Evolutionary conservation across 208 protist species (phyloP), one percentile per base, ranked within the genome.

Genomic region (Hexamita inflata): DNA sequence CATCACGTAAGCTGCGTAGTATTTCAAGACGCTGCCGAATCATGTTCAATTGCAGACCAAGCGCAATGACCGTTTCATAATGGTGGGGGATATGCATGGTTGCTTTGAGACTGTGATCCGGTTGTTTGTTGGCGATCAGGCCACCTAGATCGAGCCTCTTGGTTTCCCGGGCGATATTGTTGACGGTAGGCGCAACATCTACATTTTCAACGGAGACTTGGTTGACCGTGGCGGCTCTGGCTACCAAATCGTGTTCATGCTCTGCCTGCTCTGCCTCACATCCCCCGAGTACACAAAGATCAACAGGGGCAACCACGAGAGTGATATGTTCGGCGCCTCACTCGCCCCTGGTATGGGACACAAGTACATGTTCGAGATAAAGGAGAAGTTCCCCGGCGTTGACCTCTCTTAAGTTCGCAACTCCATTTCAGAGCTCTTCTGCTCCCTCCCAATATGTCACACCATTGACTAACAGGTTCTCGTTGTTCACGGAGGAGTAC

Each of bases 271-370:
- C 11, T 1, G 9, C 34, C 28, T 76, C n/a, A 1, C 32, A 1
- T 57, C 4, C 4, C 58, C 58, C 2, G 73, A 64, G 4, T 76
- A 4, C 1, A 24, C 29, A 19, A 42, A 35, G 2, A 29, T 76
- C 1, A 76, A 76, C 32, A 42, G 73, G 1, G 73, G 73, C 2
- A 76, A 76, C 32, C 73, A 76, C 57, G 73, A 76, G 32, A 64
- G 53, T 38, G 49, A 62, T 24, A 70, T 70, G 64, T 70, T 70
- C 35, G 64, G 64, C 15, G 4, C 42, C 9, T 70, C 64, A 19
- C 11, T 34, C 4, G 4, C 11, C 4, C 2, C 34, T 38, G 38
- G n/a, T 15, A 35, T 70, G 24, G 64, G 64, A 38, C 26, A 70
- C 35, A 70, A 70, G 35, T 70, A 32, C 64, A 70, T 70, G 64